These are phyloP conservation scores for Thraustochytrium striatum DNA, from an alignment of 352 stramenopile genomes.

Conservation along the genomic window DNA sequence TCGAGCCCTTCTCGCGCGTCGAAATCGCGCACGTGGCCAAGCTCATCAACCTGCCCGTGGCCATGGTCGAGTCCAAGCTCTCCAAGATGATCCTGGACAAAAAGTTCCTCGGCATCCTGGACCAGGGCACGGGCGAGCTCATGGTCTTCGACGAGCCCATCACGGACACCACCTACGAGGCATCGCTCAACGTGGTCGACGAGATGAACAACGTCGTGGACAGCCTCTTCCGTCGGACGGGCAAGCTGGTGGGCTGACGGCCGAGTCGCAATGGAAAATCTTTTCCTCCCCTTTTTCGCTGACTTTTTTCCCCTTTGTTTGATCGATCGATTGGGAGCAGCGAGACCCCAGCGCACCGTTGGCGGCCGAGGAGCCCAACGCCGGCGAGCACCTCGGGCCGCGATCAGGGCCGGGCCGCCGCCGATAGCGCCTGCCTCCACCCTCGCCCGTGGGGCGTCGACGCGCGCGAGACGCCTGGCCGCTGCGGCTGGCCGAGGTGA, in stretches of 20 bases:
- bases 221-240: slow-evolving; percentile 26
- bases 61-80: slow-evolving; percentile 77
- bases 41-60: slow-evolving; percentile 90
- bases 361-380: no score
- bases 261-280: no score
- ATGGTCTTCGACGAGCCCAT: slow-evolving; percentile 71
- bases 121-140: slow-evolving; percentile 97
- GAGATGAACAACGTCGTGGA: slow-evolving; percentile 43
- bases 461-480: no score
- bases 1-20: slow-evolving; percentile 82
- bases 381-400: no score
- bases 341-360: no score
- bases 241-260: slow-evolving; percentile 26
- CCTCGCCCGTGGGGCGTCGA: no score
- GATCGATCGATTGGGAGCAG: background rate
- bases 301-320: background rate
- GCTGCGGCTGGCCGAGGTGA: no score
- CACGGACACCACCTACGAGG: slow-evolving; percentile 27
- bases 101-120: slow-evolving; percentile 96
- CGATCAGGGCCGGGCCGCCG: no score
- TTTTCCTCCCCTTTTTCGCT: no score
- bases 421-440: no score
- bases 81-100: slow-evolving; percentile 99
- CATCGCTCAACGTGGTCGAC: slow-evolving; percentile 41
- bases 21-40: slow-evolving; percentile 93